These are phyloP conservation scores for Cryphonectria nitschkei DNA, from an alignment of 2,329 filamentous ascomycete species.

Conservation along the genomic window DNA sequence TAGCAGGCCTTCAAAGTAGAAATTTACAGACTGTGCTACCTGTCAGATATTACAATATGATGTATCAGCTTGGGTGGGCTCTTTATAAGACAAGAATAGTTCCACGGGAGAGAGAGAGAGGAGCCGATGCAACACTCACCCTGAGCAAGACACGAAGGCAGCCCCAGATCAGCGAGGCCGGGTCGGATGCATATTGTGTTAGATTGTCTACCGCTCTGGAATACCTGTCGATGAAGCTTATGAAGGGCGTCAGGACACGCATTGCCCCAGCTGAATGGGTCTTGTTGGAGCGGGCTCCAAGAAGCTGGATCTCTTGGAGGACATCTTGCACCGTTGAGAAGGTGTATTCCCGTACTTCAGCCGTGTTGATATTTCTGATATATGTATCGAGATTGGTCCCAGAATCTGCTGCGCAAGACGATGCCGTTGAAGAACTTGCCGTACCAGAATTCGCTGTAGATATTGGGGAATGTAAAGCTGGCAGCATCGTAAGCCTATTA, in stretches of 20 bases:
- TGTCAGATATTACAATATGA: not conserved
- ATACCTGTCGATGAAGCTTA: conserved; percentile 6
- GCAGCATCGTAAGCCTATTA: not conserved
- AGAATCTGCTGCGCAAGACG: too few species aligned
- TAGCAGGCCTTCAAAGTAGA: not conserved
- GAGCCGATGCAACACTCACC: not conserved
- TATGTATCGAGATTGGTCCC: not conserved
- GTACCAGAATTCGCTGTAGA: not conserved
- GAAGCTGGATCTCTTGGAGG: conserved; percentile 5
- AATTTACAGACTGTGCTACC: not conserved
- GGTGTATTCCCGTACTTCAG: not conserved
- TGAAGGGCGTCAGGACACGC: conserved; percentile 1
- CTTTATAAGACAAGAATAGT: not conserved
- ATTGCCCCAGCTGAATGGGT: not conserved
- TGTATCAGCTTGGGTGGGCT: not conserved
- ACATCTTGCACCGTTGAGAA: conserved; percentile 4
- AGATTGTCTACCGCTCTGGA: not conserved
- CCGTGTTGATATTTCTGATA: not conserved
- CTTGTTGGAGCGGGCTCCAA: not conserved
- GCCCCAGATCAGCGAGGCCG: conserved; percentile 5
- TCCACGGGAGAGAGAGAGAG: too few species aligned
- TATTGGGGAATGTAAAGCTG: not conserved
- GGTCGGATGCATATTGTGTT: not conserved
- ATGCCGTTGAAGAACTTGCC: too few species aligned
- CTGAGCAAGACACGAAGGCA: not conserved